Base-by-base conservation (phyloP, 352 stramenopile genomes). In the Phytophthora sansomeana region DNA sequence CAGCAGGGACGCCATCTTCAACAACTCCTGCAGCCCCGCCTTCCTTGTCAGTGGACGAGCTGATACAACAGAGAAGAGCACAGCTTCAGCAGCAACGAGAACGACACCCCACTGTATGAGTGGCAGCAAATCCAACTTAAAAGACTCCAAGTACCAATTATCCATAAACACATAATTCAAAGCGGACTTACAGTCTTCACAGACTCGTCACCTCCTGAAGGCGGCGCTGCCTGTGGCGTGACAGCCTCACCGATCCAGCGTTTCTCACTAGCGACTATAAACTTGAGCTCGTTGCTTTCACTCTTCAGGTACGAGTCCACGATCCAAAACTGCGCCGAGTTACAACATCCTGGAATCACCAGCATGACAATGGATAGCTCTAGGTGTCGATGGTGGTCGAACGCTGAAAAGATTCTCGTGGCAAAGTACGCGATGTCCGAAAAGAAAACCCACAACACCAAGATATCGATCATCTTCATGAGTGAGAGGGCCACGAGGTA, bases 331-430 rank as follows among this genome's bases (percentile, higher is more conserved):
- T 93, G 86, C 33, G 86, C 72, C 26, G 84, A 69, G 51, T 92
- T 95, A 55, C 62, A 84, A 47, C 78, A 81, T 17, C 84, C 84
- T 9, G 84, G 84, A 21, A 90, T 67, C 43, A 93, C 68, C 29
- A 95, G 83, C 86, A 93, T 95, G 36, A 92, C 83, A 32, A 95
- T 62, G 33, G 90, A 72, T 2, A 93, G 63, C 55, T 95, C 84
- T 19, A 92, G 60, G 57, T 92, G 83, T 36, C 86, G 79, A 42
- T 94, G 78, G 44, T 80, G 36, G 16, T 58, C 57, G 48, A 92
- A 94, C 16, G 67, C 57, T 7, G 67, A 63, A 43, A 93, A 93
- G 26, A 91, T 57, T 2, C 49, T 57, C 3, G 74, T 92, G 1
- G 77, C 73, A 16, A 80, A 68, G 13, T 41, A 42, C 13, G 81